Base-by-base conservation (phyloP, 352 stramenopile species). In the Pythium aphanidermatum region DNA sequence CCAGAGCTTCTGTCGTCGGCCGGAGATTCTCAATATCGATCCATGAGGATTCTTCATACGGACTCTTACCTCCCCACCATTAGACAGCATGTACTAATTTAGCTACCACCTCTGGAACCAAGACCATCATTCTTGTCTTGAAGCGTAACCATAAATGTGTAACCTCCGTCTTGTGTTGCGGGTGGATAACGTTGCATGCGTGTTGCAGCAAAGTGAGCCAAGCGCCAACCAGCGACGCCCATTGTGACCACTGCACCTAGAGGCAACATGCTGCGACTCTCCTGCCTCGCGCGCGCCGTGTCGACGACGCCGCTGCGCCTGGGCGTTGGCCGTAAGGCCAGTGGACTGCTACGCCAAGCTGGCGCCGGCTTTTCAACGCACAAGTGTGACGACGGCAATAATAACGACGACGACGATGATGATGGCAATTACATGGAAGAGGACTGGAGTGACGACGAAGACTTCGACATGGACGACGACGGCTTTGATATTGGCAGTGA, bases 211-310 rank as follows among this genome's bases (percentile, higher is more conserved):
- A 46, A 39, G 20, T 24, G 30, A 59, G 36, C 36, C 51, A 49
- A 59, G 50, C 41, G 33, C 36, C 36, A 43, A 46, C 51, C 31
- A 58, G 31, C 37, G 19, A 20, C 23, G 24, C 34, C 16, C 16
- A 40, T 4, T 16, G n/a, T 29, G 16, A 38, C 24, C 32, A 23
- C 26, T 35, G 43, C 34, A 41, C 27, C 34, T 2, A 25, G 27
- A 46, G n/a, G n/a, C n/a, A n/a, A 21, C 13, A 85, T 89, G 76
- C 51, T 86, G 63, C 71, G 71, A 1, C 62, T 86, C 57, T 69
- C 65, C 14, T 59, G 59, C 17, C 58, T 86, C 40, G 48, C 78
- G 39, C 72, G 67, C 47, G 70, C 66, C 20, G 55, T 86, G 46
- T 62, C 62, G 27, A 37, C 49, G n/a, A 51, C 60, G 35, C 70